Conservation (phyloP, 257 asterid species). For the Datura wrightii region DNA sequence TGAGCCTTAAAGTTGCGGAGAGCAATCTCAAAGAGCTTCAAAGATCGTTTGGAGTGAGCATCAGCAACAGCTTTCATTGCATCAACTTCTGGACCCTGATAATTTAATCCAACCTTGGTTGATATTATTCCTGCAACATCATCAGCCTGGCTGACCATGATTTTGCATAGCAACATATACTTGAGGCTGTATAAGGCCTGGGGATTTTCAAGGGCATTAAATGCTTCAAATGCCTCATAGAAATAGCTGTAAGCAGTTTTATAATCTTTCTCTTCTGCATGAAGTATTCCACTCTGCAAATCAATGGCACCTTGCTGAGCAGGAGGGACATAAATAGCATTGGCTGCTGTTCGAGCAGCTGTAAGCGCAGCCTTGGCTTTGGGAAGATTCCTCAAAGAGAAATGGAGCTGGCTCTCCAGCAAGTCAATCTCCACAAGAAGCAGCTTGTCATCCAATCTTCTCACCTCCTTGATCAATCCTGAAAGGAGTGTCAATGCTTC, state of each 20-base stretch:
- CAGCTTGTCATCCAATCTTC: constrained; percentile 55
- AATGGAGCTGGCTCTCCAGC: constrained; percentile 58
- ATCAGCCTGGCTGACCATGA: constrained; percentile 58
- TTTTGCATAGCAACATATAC: constrained; percentile 57
- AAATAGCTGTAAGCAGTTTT: constrained; percentile 55
- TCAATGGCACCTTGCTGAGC: constrained; percentile 56
- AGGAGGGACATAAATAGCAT: constrained; percentile 58
- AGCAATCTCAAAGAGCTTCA: constrained; percentile 49
- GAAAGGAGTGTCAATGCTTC: constrained; percentile 55
- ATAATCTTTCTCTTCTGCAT: constrained; percentile 57
- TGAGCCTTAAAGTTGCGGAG: constrained; percentile 46
- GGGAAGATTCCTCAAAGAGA: constrained; percentile 52
- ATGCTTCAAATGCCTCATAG: constrained; percentile 55
- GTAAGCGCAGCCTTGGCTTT: constrained; percentile 58
- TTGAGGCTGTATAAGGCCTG: constrained; percentile 57
- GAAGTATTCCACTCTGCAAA: constrained; percentile 59
- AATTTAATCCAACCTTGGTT: constrained; percentile 53
- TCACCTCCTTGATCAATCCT: constrained; percentile 52
- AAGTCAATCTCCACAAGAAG: constrained; percentile 57
- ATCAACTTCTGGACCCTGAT: constrained; percentile 58
- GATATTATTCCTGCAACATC: constrained; percentile 56
- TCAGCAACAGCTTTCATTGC: constrained; percentile 63
- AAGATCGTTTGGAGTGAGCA: constrained; percentile 55
- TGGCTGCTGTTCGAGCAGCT: constrained; percentile 57
- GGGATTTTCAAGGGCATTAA: constrained; percentile 54